Base-by-base conservation (phyloP, 441 rosid species). In the Manihot esculenta region DNA sequence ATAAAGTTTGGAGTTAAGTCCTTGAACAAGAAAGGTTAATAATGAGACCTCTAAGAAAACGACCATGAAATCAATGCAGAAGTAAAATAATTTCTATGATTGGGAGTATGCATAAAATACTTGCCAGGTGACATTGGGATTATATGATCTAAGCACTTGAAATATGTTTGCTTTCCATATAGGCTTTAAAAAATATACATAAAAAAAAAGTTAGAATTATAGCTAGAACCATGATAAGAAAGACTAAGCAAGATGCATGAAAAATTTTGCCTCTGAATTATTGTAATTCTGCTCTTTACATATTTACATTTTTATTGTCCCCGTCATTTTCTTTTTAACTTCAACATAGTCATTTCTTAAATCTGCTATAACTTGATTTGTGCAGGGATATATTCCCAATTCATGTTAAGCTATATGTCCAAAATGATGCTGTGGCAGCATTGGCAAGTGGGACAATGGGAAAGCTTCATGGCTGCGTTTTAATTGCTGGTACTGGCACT, bases 391-490 rank as follows among this genome's bases (percentile, higher is more conserved):
- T 95, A 68, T 93, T 95, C 74, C 94, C 98, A 3, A 79, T 82
- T 72, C 81, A 84, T 58, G 97, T 87, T 59, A 82, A 82, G 85
- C 82, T 91, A 35, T 91, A 85, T 84, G 97, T 90, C 69, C 91
- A 85, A 76, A 95, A 95, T 77, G 99, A 95, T 85, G 97, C 98
- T 23, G 84, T 93, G 42, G 99, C 97, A 76, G 98, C 97, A 70
- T 71, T 95, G 82, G 97, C 99, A 0, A 86, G 98, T 80, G 98
- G 99, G 64, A 91, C 99, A 27, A 73, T 91, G 93, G 97, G 99
- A 78, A 91, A 90, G 82, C 97, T 93, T 75, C 93, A 95, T 80
- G 99, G 98, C 24, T 95, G 99, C 85, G 99, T 95, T 77, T 74
- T 95, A 41, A 95, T 95, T 68, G 97, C 99, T 48, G 99, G 99